Evolutionary conservation across 2,329 filamentous ascomycete species (phyloP).

Genomic region (Talaromyces sp.): DNA sequence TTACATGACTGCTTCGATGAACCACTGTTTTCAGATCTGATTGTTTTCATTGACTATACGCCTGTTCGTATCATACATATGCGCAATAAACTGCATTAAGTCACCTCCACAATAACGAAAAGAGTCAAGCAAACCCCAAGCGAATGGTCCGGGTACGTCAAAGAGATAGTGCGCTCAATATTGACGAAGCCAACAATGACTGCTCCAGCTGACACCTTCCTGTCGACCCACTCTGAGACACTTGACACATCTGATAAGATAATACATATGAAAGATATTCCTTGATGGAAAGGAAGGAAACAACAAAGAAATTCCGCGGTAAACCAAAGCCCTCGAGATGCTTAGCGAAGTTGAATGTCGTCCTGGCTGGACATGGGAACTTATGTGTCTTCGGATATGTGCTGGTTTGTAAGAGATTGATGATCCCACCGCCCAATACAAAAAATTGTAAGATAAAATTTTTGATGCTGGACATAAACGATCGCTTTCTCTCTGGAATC

Average conservation of each 20-base stretch:
- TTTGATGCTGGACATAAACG: slow-evolving; percentile 10
- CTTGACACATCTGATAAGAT: slow-evolving; percentile 1
- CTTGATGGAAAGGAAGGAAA: slow-evolving; percentile 9
- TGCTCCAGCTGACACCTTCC: not conserved
- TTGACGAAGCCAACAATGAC: not conserved
- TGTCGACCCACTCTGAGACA: not conserved
- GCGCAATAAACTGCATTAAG: slow-evolving; percentile 10
- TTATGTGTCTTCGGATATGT: slow-evolving; percentile 26
- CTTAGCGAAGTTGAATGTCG: slow-evolving; percentile 17
- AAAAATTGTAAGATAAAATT: slow-evolving; percentile 19
- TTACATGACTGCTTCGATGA: not conserved
- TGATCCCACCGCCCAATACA: slow-evolving; percentile 20
- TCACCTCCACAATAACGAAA: not conserved
- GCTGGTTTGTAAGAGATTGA: slow-evolving; percentile 25
- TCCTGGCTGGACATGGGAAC: slow-evolving; percentile 12
- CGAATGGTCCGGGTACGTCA: not conserved
- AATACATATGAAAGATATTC: slow-evolving; percentile 9
- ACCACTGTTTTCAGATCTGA: not conserved
- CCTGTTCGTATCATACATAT: slow-evolving; percentile 11
- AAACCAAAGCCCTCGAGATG: slow-evolving; percentile 26
- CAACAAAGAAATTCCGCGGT: slow-evolving; percentile 16
- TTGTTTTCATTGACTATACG: not conserved
- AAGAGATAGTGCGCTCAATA: not conserved
- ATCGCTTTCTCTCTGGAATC: slow-evolving; percentile 19
- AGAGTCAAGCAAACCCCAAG: slow-evolving; percentile 1